phyloP scores from a whole-genome alignment of 2,329 filamentous ascomycete species.

The Diplodia intermedia region DNA sequence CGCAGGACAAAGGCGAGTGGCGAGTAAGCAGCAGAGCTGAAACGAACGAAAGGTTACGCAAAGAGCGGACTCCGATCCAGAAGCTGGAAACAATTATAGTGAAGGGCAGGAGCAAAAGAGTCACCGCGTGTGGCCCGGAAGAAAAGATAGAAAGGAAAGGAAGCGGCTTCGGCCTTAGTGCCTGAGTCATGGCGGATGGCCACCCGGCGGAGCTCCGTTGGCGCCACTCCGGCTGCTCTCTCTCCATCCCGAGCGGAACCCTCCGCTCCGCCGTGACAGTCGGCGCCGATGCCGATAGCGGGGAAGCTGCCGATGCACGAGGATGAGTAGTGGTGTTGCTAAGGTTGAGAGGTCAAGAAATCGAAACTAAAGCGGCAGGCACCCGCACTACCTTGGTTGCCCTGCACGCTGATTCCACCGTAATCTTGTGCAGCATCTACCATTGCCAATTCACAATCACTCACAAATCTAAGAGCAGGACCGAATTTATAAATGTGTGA shows the following conservation, averaged over 20 bases:
- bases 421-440: too few relatives aligned
- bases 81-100: not conserved
- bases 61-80: not conserved
- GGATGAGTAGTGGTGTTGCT: not conserved
- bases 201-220: not conserved
- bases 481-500: not conserved
- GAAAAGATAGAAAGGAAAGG: not conserved
- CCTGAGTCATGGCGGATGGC: slow-evolving; percentile 18
- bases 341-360: not conserved
- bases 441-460: too few relatives aligned
- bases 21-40: not conserved
- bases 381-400: too few relatives aligned
- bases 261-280: not conserved
- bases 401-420: too few relatives aligned
- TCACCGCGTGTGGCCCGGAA: not conserved
- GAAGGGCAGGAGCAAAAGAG: not conserved
- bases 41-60: not conserved
- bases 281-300: not conserved
- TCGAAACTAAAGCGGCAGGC: too few relatives aligned
- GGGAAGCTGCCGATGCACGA: not conserved
- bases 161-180: slow-evolving; percentile 6
- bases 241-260: not conserved
- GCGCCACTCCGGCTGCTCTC: not conserved
- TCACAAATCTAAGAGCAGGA: too few relatives aligned
- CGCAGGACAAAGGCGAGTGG: not conserved